Percentiles rank a stretch among this genome's conserved stretches.
These are phyloP conservation scores for Boletus sensibilis DNA, from an alignment of 768 basidiomycete species.

Conservation along the genomic window DNA sequence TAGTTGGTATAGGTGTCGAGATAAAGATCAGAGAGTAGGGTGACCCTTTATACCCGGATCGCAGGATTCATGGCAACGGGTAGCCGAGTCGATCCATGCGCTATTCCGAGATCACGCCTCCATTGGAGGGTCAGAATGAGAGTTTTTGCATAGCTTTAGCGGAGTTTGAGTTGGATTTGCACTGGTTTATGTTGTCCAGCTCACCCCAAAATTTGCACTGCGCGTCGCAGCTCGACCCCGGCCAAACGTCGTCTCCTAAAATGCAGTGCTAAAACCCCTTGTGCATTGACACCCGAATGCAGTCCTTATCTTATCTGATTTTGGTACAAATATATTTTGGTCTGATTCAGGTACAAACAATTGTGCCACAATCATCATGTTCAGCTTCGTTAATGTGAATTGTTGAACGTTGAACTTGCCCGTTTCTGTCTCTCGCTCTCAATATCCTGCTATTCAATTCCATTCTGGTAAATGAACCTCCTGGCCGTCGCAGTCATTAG, in stretches of 20 bases:
- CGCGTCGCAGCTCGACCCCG: neutral
- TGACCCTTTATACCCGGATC: slow-evolving; percentile 14
- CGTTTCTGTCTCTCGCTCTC: neutral
- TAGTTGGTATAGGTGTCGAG: neutral
- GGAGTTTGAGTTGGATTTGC: neutral
- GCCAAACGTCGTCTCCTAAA: too few relatives aligned
- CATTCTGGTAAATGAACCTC: neutral
- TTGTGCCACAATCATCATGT: neutral
- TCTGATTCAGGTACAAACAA: neutral
- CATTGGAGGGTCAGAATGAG: too few relatives aligned
- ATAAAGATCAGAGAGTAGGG: slow-evolving; percentile 10
- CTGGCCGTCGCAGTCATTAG: neutral
- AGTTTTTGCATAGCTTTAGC: too few relatives aligned
- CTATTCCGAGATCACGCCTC: too few relatives aligned
- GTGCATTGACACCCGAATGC: too few relatives aligned
- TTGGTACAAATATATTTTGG: neutral
- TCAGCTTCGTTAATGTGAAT: neutral
- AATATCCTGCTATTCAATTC: neutral
- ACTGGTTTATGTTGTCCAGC: slow-evolving; percentile 1
- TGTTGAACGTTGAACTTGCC: neutral
- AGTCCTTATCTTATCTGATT: neutral
- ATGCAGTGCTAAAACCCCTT: neutral
- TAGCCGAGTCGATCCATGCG: neutral
- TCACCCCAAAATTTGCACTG: neutral
- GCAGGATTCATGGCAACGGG: neutral